Percentiles rank a stretch among this genome's conserved stretches.
phyloP scores from a whole-genome alignment of 2,329 filamentous ascomycete genomes.

The Achaetomium macrosporum region DNA sequence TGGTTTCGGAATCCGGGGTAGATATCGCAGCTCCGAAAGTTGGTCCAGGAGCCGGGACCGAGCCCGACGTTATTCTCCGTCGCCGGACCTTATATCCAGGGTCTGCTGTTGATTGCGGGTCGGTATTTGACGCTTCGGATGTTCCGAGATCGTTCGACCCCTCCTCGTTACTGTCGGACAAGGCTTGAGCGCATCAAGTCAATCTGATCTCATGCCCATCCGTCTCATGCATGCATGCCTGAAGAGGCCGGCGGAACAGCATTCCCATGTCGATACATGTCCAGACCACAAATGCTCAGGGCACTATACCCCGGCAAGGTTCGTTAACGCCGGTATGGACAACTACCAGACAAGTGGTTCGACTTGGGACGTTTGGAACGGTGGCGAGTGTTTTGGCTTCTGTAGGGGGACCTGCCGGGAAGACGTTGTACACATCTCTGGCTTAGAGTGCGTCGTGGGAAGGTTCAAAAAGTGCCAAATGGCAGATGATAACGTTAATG shows the following conservation, averaged over 20 bases:
- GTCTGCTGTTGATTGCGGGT: background rate
- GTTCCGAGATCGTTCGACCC: background rate
- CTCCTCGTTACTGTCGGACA: background rate
- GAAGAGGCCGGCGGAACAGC: background rate
- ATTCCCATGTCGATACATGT: background rate
- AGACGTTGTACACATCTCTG: background rate
- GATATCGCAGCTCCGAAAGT: too few species aligned
- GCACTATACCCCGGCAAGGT: too few species aligned
- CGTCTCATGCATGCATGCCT: background rate
- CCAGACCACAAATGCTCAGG: background rate
- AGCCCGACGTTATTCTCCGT: background rate
- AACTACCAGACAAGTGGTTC: background rate
- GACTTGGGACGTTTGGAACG: background rate
- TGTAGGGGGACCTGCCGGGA: constrained; percentile 8
- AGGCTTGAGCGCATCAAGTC: background rate
- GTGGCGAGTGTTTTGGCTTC: constrained; percentile 4
- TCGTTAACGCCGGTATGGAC: background rate
- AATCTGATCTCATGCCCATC: background rate
- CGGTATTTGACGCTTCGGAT: background rate
- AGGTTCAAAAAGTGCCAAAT: background rate
- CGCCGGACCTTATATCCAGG: background rate
- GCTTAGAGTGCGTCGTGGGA: background rate
- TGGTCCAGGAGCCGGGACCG: too few species aligned
- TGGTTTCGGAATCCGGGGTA: background rate
- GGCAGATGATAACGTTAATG: background rate